Evolutionary conservation across 2,329 filamentous ascomycete genomes (phyloP), one percentile per base, ranked within the genome.

Genomic region (Nemania abortiva): DNA sequence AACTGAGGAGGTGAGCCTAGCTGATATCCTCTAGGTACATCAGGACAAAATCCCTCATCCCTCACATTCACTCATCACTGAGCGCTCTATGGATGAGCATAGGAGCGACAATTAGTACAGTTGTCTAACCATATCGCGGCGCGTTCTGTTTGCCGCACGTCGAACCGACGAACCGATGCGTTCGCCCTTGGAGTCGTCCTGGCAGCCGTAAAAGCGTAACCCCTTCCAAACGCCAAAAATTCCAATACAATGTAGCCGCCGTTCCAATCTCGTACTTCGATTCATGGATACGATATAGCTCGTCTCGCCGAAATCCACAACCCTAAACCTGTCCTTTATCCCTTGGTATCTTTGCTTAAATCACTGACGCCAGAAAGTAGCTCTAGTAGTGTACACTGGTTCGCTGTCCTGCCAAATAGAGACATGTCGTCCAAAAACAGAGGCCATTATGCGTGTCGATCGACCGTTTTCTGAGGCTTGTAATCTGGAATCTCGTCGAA

Each of bases 401-500:
- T 64, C 22, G 56, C 55, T 34, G 54, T 37, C 42, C 31, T 58
- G 50, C 31, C 34, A 31, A 50, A 42, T 7, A 69, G 57, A 66
- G 22, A 5, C 65, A 45, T 53, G n/a, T 49, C 29, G 13, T 4
- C 45, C 37, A 24, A 66, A 59, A 45, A 4, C 45, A 31, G 15
- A 22, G 34, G 5, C 27, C 37, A 22, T 76, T 69, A 81, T 34
- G 78, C 78, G 60, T 72, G 81, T 59, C 79, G 79, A 70, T 85
- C 83, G 20, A 82, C 78, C 50, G 87, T 88, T 75, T 87, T 87
- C 72, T 88, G 88, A 34, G 96, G 87, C 80, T 92, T 90, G 82
- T 96, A 98, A 76, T 95, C 87, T n/a, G 91, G 92, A 54, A 97
- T 82, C 78, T 96, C 90, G 68, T 96, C 90, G 76, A 99, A 99